These are phyloP conservation scores for Blastobotrys americana DNA, from an alignment of 805 yeast genomes.

Conservation along the genomic window DNA sequence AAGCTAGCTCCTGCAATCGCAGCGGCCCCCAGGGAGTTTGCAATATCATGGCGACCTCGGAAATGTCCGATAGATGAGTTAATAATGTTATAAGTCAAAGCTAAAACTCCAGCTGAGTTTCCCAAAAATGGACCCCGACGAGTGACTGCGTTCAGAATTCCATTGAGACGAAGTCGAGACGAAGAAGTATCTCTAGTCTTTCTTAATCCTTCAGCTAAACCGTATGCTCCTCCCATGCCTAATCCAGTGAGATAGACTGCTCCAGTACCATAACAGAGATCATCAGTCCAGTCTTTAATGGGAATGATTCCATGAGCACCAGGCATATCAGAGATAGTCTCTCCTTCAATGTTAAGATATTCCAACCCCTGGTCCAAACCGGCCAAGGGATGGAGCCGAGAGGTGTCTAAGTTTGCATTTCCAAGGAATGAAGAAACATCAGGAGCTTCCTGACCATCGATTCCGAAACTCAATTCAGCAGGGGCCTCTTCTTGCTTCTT, in stretches of 20 bases:
- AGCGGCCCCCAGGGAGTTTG: conserved; percentile 81
- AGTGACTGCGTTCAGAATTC: conserved; percentile 84
- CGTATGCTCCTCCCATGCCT: conserved; percentile 84
- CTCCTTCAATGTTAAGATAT: conserved; percentile 83
- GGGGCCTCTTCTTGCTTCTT: conserved; percentile 17
- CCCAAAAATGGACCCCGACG: conserved; percentile 95
- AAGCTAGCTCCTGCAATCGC: conserved; percentile 88
- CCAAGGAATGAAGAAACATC: conserved; percentile 58
- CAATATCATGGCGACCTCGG: conserved; percentile 84
- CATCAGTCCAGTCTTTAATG: conserved; percentile 97
- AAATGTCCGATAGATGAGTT: conserved; percentile 70
- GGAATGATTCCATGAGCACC: conserved; percentile 90
- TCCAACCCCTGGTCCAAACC: conserved; percentile 87
- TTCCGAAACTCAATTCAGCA: conserved; percentile 39
- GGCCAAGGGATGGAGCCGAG: conserved; percentile 82
- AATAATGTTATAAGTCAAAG: conserved; percentile 77
- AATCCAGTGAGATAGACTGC: conserved; percentile 77
- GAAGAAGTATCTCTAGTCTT: conserved; percentile 71
- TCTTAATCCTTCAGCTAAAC: conserved; percentile 77
- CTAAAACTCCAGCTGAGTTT: conserved; percentile 90
- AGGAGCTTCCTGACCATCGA: conserved; percentile 57
- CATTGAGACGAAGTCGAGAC: conserved; percentile 76
- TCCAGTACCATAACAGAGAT: conserved; percentile 96
- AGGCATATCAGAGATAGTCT: conserved; percentile 63
- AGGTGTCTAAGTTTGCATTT: conserved; percentile 56